Evolutionary conservation across 108 stramenopile genomes (phyloP).

Genomic region (Skeletonema menzelii): DNA sequence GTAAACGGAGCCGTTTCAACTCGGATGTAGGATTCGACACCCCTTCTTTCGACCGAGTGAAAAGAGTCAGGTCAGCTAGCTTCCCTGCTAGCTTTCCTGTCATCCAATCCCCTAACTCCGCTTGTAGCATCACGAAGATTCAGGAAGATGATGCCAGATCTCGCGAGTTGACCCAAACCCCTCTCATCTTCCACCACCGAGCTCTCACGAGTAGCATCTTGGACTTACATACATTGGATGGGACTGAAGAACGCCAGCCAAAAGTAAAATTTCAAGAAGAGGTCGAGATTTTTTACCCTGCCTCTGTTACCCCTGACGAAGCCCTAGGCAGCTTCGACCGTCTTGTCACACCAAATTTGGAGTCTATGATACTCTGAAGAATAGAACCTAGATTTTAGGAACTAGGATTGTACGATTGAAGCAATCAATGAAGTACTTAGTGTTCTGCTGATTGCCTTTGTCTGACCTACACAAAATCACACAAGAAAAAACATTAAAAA

Average conservation of each 20-base stretch:
- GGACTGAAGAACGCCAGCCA: conserved; percentile 10
- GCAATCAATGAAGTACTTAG: background rate
- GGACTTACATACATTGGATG: conserved; percentile 15
- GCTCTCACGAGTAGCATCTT: conserved; percentile 6
- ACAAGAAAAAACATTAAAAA: background rate
- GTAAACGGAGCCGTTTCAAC: conserved; percentile 15
- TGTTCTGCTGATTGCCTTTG: background rate
- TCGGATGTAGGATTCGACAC: background rate
- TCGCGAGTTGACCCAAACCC: conserved; percentile 3
- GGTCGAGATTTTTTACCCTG: conserved; percentile 18
- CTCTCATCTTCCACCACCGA: conserved; percentile 14
- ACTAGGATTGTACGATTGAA: background rate
- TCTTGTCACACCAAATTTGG: conserved; percentile 1
- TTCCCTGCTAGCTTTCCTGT: conserved; percentile 4
- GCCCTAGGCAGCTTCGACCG: conserved; percentile 20
- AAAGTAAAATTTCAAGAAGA: conserved; percentile 31
- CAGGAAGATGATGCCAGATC: background rate
- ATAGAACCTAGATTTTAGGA: background rate
- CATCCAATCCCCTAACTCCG: conserved; percentile 20
- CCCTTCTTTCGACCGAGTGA: background rate
- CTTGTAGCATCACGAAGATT: conserved; percentile 16
- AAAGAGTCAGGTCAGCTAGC: conserved; percentile 20
- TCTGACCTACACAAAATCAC: background rate
- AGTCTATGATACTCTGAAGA: conserved; percentile 1
- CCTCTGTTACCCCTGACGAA: conserved; percentile 28